phyloP scores from a whole-genome alignment of 2,329 filamentous ascomycete species.

The Colletotrichum lentis region DNA sequence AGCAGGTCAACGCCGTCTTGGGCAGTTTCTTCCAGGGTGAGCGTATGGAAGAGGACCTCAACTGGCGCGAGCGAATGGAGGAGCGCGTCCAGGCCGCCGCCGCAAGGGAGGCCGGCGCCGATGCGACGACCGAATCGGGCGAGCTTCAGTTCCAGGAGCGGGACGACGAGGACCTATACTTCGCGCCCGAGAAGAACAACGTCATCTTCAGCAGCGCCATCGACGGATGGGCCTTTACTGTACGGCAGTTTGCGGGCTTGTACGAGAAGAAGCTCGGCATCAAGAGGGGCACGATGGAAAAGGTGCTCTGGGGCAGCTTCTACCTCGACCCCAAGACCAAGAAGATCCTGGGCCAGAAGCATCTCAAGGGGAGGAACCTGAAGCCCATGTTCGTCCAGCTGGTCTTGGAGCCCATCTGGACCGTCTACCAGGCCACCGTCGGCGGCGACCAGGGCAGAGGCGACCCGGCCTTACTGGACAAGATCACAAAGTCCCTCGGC shows the following conservation, averaged over 20 bases:
- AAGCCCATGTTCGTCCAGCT: slow-evolving; percentile 99
- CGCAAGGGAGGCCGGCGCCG: slow-evolving; percentile 42
- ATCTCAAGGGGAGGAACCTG: slow-evolving; percentile 87
- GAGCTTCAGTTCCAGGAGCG: slow-evolving; percentile 82
- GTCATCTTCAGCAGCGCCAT: slow-evolving; percentile 98
- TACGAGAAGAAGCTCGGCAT: slow-evolving; percentile 98
- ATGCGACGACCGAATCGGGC: slow-evolving; percentile 61
- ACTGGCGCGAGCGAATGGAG: slow-evolving; percentile 94
- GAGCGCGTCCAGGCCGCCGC: slow-evolving; percentile 74
- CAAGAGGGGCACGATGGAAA: slow-evolving; percentile 86
- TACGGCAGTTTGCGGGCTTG: slow-evolving; percentile 88
- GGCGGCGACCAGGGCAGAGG: slow-evolving; percentile 84
- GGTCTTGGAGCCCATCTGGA: slow-evolving; percentile 95
- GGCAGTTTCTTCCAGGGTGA: slow-evolving; percentile 98
- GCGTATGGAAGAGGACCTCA: slow-evolving; percentile 96
- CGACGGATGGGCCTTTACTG: slow-evolving; percentile 98
- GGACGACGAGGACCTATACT: slow-evolving; percentile 97
- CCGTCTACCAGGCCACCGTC: slow-evolving; percentile 88
- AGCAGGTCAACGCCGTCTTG: slow-evolving; percentile 96
- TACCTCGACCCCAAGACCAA: slow-evolving; percentile 98
- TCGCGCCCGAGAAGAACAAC: slow-evolving; percentile 97
- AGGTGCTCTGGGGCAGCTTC: slow-evolving; percentile 95
- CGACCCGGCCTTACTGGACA: slow-evolving; percentile 83
- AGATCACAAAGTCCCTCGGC: slow-evolving; percentile 91
- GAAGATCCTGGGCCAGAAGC: slow-evolving; percentile 87